Base-by-base conservation (phyloP, 495 filamentous ascomycete species). In the Tuber magnatum region DNA sequence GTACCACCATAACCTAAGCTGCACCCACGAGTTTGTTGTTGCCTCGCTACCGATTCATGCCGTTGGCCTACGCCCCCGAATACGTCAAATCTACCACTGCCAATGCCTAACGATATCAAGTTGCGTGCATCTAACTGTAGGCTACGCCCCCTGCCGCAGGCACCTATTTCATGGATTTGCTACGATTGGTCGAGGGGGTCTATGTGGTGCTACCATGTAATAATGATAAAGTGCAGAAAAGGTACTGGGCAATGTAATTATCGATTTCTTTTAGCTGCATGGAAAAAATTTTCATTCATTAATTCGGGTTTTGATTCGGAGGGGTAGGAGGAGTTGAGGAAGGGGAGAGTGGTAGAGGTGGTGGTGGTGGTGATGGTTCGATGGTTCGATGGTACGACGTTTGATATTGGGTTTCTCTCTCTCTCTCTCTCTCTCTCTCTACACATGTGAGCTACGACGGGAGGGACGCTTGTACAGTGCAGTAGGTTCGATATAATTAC, bases 221-320 rank as follows among this genome's bases (percentile, higher is more conserved):
- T 65, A 35, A 32, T 65, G 18, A 32, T 65, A 65, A 65, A 65
- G 56, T 65, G 56, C 56, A 65, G 56, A 65, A 65, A 65, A n/a
- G n/a, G 56, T 65, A 65, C 35, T 32, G 1, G 35, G 56, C 56
- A 65, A 35, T 65, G 56, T 7, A 65, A 65, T 65, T 28, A 35
- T 65, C 28, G 56, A 65, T 32, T 32, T 65, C n/a, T 16, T 32
- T 28, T 65, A 35, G 56, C 56, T 65, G 56, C 56, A 65, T 65
- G 56, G 56, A 65, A 65, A 65, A 65, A n/a, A n/a, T n/a, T n/a
- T n/a, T 65, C 35, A 32, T 65, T 65, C 56, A 65, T 35, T 65
- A 35, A 65, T 28, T 14, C 28, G 16, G 28, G 28, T 65, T 65
- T 18, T 65, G 56, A 65, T 65, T 65, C 56, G 56, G 56, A 65